Evolutionary conservation across 805 yeast genomes (phyloP), one percentile per base, ranked within the genome.

Genomic region (Kazachstania taianensis): DNA sequence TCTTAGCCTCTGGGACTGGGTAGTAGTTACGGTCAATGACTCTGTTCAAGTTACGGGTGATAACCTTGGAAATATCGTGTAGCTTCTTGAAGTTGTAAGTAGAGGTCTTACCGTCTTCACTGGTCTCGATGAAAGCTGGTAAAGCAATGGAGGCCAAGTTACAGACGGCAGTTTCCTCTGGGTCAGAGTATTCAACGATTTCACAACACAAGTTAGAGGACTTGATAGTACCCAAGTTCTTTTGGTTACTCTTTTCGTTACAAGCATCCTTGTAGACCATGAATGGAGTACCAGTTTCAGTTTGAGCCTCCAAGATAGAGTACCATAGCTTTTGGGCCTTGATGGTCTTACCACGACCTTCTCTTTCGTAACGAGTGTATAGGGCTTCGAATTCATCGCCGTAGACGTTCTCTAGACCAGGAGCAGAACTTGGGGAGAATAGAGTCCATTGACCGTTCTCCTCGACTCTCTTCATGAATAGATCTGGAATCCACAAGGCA

Each of bases 231-330:
- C 98, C 97, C 49, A 89, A 65, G 59, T 89, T 89, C 67, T 84
- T 75, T 59, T 89, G 98, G 61, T 89, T 89, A 30, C 86, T 74
- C 62, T 89, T 86, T 33, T 58, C 48, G 62, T 89, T 89, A 63
- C 95, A 82, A 7, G 94, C 73, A 64, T 89, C 98, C 57, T 89
- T 89, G 69, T 83, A 89, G 12, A 89, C 68, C 79, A 89, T 78
- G 66, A 83, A 89, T 18, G 98, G 98, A 48, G 82, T 83, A 35
- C 98, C 97, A 3, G 97, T 87, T 63, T 89, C 96, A 26, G 92
- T 82, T 64, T 89, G 98, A 23, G 96, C 77, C 55, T 84, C 92
- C 37, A 89, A 60, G 37, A 89, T 86, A 30, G 87, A 78, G 44
- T 76, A 71, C 97, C 97, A 89, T 32, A 89, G 67, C 58, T 81